A percentile compares a stretch with the other conserved stretches of the same genome.
These are phyloP conservation scores for Cryphonectria carpinicola DNA, from an alignment of 2,329 filamentous ascomycete genomes.

Conservation along the genomic window DNA sequence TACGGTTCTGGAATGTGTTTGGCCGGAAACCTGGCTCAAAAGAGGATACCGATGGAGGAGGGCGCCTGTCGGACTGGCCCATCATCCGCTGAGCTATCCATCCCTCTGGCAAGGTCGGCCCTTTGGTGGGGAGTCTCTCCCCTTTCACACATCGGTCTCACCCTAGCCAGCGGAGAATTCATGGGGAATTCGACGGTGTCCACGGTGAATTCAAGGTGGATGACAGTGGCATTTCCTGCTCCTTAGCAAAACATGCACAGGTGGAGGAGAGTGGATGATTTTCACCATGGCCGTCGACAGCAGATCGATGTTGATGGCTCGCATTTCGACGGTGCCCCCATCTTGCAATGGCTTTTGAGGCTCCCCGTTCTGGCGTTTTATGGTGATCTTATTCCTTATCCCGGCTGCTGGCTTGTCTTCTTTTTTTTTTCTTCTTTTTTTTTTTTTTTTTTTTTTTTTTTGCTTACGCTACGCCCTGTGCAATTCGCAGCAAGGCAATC, in stretches of 20 bases:
- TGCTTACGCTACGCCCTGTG: background rate
- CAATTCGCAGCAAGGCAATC: constrained; percentile 9
- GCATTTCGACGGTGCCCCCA: background rate
- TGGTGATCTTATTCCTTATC: background rate
- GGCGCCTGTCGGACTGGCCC: constrained; percentile 75
- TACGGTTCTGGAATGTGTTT: constrained; percentile 97
- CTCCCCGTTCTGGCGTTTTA: background rate
- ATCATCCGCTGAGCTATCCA: constrained; percentile 66
- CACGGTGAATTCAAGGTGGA: background rate
- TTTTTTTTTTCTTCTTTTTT: too few relatives aligned
- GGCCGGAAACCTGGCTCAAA: constrained; percentile 75
- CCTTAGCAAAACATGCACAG: background rate
- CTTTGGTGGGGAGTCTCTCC: background rate
- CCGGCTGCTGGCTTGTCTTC: background rate
- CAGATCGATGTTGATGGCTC: background rate
- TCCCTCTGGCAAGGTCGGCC: background rate
- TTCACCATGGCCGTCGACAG: background rate
- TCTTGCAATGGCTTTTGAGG: background rate
- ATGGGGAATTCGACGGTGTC: too few relatives aligned
- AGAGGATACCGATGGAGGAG: constrained; percentile 66
- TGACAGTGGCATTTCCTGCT: background rate
- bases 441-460: background rate
- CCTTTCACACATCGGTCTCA: background rate
- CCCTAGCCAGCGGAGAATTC: background rate
- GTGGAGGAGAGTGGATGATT: background rate